Evolutionary conservation across 1,139 yeast species (phyloP).

Genomic region (Geotrichum candidum): DNA sequence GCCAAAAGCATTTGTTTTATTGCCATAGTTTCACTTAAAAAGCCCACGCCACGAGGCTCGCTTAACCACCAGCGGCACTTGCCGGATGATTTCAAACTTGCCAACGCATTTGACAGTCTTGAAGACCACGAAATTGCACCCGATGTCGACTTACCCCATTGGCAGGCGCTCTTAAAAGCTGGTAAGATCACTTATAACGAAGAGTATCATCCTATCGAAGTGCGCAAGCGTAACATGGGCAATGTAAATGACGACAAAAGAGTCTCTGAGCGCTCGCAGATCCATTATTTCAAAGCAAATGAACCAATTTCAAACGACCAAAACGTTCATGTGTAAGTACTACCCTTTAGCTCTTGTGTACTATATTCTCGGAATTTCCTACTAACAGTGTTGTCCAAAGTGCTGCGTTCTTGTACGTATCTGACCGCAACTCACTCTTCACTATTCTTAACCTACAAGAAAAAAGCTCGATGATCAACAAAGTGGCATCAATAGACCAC

Average conservation of each 20-base stretch:
- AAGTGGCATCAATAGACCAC: slow-evolving; percentile 34
- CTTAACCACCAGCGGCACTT: slow-evolving; percentile 26
- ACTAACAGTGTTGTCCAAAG: neutral
- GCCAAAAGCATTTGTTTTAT: slow-evolving; percentile 24
- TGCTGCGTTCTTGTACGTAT: slow-evolving; percentile 32
- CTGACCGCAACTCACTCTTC: slow-evolving; percentile 35
- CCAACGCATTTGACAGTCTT: slow-evolving; percentile 19
- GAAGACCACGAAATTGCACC: slow-evolving; percentile 27
- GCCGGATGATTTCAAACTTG: slow-evolving; percentile 13
- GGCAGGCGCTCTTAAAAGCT: slow-evolving; percentile 23
- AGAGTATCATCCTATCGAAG: slow-evolving; percentile 31
- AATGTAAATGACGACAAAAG: slow-evolving; percentile 21
- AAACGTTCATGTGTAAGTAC: slow-evolving; percentile 27
- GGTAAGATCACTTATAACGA: slow-evolving; percentile 16
- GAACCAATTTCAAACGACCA: slow-evolving; percentile 24
- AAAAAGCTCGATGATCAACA: slow-evolving; percentile 18
- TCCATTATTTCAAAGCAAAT: slow-evolving; percentile 29
- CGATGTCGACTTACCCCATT: slow-evolving; percentile 28
- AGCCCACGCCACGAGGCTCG: slow-evolving; percentile 21
- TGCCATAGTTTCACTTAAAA: slow-evolving; percentile 30
- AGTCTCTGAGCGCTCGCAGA: slow-evolving; percentile 26
- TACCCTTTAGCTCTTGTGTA: neutral
- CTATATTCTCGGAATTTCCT: neutral
- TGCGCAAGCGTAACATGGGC: slow-evolving; percentile 29
- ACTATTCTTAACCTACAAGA: slow-evolving; percentile 31